Evolutionary conservation across 2,329 filamentous ascomycete genomes (phyloP).

Genomic region (Fusarium nelsonii): DNA sequence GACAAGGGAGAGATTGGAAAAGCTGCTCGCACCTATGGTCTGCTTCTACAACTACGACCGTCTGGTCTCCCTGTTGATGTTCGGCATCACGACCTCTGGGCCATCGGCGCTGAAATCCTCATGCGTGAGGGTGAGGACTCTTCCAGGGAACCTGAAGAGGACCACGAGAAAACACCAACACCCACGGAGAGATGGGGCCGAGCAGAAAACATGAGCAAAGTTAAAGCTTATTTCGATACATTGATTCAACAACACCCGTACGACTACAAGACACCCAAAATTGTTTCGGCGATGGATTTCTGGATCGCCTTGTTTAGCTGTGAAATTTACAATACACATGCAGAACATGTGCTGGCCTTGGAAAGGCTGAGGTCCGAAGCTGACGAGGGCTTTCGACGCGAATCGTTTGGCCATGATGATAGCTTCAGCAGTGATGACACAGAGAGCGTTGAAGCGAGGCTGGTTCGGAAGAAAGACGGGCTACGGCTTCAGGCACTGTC

Average conservation of each 20-base stretch:
- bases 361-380: conserved; percentile 53
- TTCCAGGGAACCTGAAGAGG: conserved; percentile 8
- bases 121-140: conserved; percentile 69
- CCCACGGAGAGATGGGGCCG: conserved; percentile 55
- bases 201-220: conserved; percentile 59
- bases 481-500: conserved; percentile 66
- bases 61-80: conserved; percentile 69
- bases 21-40: conserved; percentile 79
- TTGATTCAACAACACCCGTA: conserved; percentile 83
- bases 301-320: conserved; percentile 84
- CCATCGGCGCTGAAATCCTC: conserved; percentile 85
- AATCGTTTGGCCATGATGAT: conserved; percentile 36
- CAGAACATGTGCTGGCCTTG: conserved; percentile 65
- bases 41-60: conserved; percentile 72
- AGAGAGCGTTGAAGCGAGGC: conserved; percentile 31
- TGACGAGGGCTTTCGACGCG: conserved; percentile 37
- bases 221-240: conserved; percentile 77
- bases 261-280: conserved; percentile 69
- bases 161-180: neutral
- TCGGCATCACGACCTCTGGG: conserved; percentile 79
- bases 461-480: conserved; percentile 52
- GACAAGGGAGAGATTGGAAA: conserved; percentile 76
- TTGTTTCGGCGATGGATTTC: conserved; percentile 78
- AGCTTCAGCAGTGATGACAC: conserved; percentile 40
- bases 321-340: conserved; percentile 81